Percentiles rank a stretch among this genome's conserved stretches.
phyloP scores from a whole-genome alignment of 2,329 filamentous ascomycete genomes.

The Gliomastix tumulicola region DNA sequence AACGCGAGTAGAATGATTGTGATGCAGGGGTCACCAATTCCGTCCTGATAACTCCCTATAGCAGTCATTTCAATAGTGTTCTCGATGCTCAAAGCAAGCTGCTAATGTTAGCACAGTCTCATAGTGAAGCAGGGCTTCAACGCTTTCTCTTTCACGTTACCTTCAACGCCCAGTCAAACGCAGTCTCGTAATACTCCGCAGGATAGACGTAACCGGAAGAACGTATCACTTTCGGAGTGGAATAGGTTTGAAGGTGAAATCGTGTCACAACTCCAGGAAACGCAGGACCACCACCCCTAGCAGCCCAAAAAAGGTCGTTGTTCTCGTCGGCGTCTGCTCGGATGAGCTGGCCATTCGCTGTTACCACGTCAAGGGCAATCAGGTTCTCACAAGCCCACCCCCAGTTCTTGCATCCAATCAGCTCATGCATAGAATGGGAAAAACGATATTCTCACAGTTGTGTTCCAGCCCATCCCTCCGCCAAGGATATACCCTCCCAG shows the following conservation, averaged over 20 bases:
- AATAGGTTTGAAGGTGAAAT: constrained; percentile 36
- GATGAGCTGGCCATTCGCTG: constrained; percentile 29
- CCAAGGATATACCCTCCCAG: constrained; percentile 49
- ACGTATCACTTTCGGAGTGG: constrained; percentile 18
- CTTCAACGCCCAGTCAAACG: constrained; percentile 38
- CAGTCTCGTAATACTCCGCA: constrained; percentile 32
- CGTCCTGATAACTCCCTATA: constrained; percentile 6
- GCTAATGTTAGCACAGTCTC: background rate
- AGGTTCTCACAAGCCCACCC: constrained; percentile 46
- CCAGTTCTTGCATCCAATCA: constrained; percentile 34
- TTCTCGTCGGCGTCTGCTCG: constrained; percentile 28
- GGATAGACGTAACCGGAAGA: constrained; percentile 37
- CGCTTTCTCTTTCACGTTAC: constrained; percentile 13
- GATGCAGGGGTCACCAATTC: constrained; percentile 12
- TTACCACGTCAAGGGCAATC: constrained; percentile 37
- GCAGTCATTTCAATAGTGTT: constrained; percentile 9
- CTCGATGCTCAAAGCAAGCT: constrained; percentile 8
- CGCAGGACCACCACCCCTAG: constrained; percentile 9
- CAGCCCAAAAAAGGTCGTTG: constrained; percentile 21
- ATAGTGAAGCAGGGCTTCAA: background rate
- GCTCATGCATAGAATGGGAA: background rate
- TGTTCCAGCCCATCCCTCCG: constrained; percentile 54
- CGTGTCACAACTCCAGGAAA: constrained; percentile 45
- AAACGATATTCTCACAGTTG: constrained; percentile 25
- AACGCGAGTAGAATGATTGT: constrained; percentile 32